Percentiles rank a stretch among this genome's conserved stretches.
Conservation (phyloP, 2,329 filamentous ascomycete genomes). For the Chrysosporium keratinophilum region DNA sequence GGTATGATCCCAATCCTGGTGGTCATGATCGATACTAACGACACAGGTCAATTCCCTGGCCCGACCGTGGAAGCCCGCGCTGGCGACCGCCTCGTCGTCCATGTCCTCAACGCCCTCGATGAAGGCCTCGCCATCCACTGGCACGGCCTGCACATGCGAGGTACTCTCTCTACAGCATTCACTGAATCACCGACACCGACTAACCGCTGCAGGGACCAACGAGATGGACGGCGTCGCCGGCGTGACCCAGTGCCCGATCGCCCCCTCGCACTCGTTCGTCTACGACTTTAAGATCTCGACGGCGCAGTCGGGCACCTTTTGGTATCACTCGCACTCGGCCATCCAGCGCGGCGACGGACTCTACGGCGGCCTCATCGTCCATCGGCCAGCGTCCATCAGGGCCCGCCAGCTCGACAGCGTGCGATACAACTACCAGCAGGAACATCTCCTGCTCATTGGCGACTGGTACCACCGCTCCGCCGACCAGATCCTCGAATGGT, state of each 20-base stretch:
- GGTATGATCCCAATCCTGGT: conserved; percentile 20
- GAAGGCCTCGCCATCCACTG: conserved; percentile 39
- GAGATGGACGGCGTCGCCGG: conserved; percentile 38
- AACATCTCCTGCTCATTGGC: conserved; percentile 39
- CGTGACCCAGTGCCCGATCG: conserved; percentile 58
- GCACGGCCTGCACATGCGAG: conserved; percentile 39
- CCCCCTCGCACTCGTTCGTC: conserved; percentile 44
- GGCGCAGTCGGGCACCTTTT: conserved; percentile 38
- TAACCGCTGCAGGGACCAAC: conserved; percentile 18
- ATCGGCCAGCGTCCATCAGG: conserved; percentile 27
- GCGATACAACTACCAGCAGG: conserved; percentile 28
- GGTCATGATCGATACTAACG: neutral
- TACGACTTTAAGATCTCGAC: conserved; percentile 34
- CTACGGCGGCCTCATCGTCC: conserved; percentile 41
- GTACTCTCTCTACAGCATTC: conserved; percentile 19
- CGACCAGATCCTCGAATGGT: conserved; percentile 36
- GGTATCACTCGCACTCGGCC: conserved; percentile 41
- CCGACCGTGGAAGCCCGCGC: conserved; percentile 41
- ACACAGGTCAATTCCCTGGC: conserved; percentile 38
- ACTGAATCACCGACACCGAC: neutral
- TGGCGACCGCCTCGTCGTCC: conserved; percentile 38
- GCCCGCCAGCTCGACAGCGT: conserved; percentile 15
- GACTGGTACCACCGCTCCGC: conserved; percentile 42
- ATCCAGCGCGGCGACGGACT: conserved; percentile 38
- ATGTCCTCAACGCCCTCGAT: conserved; percentile 35